Evolutionary conservation across 768 basidiomycete species (phyloP).

Genomic region (Fomitopsis pulvina): DNA sequence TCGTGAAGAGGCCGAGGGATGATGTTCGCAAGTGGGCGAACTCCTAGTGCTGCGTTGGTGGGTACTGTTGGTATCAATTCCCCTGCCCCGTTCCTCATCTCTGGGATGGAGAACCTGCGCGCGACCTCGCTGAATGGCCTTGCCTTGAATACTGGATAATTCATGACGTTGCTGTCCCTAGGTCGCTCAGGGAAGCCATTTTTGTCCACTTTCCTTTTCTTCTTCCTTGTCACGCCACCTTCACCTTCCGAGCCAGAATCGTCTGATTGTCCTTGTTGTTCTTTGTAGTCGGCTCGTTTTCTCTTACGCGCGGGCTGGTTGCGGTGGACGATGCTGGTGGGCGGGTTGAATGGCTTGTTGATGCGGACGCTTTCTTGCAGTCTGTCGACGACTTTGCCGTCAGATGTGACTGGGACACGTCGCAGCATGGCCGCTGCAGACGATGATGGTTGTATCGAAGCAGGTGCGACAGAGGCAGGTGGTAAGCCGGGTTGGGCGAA

Average conservation of each 20-base stretch:
- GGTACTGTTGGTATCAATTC: slow-evolving; percentile 46
- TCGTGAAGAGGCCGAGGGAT: slow-evolving; percentile 92
- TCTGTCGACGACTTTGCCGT: slow-evolving; percentile 62
- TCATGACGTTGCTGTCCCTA: slow-evolving; percentile 48
- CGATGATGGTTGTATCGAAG: too few species aligned
- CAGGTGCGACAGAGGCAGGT: slow-evolving; percentile 2
- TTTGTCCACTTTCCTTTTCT: slow-evolving; percentile 55
- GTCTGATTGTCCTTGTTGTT: slow-evolving; percentile 42
- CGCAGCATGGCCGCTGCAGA: slow-evolving; percentile 46
- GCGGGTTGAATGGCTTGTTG: slow-evolving; percentile 78
- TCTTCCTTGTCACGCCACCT: slow-evolving; percentile 45
- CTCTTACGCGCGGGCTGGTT: slow-evolving; percentile 72
- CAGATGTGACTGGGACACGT: slow-evolving; percentile 59
- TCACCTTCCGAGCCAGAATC: slow-evolving; percentile 55
- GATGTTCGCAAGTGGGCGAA: slow-evolving; percentile 71
- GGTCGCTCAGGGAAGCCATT: slow-evolving; percentile 58
- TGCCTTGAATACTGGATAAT: slow-evolving; percentile 74
- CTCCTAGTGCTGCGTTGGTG: slow-evolving; percentile 76
- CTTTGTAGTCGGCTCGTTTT: slow-evolving; percentile 85
- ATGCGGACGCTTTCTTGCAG: slow-evolving; percentile 67
- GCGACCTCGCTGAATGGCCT: slow-evolving; percentile 62
- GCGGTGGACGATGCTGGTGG: slow-evolving; percentile 45
- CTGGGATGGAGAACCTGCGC: slow-evolving; percentile 78
- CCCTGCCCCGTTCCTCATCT: slow-evolving; percentile 69
- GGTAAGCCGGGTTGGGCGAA: too few species aligned